Percentiles rank a stretch among this genome's conserved stretches.
phyloP scores from a whole-genome alignment of 805 yeast species.

The Cyberlindnera misumaiensis region DNA sequence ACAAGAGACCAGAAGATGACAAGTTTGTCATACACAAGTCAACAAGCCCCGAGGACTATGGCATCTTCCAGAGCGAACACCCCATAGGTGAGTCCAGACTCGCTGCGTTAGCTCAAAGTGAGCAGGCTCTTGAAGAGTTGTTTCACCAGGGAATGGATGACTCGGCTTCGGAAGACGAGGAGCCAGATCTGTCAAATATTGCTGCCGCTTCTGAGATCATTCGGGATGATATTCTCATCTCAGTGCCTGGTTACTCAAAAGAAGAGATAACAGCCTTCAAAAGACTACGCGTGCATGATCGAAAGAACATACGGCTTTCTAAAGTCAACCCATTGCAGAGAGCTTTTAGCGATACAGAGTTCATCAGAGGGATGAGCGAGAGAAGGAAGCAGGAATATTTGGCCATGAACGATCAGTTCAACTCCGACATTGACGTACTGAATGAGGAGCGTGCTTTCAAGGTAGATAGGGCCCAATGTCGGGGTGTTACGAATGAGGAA shows the following conservation, averaged over 20 bases:
- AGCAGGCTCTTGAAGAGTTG: constrained; percentile 20
- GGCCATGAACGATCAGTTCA: constrained; percentile 14
- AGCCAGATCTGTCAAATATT: constrained; percentile 19
- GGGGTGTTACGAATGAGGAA: background rate
- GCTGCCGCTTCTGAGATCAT: constrained; percentile 11
- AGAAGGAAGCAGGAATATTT: constrained; percentile 15
- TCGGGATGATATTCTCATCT: constrained; percentile 21
- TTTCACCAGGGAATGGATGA: constrained; percentile 19
- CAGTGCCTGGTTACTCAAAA: constrained; percentile 22
- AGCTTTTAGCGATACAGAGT: constrained; percentile 13
- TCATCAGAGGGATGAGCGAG: constrained; percentile 11
- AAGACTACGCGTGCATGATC: constrained; percentile 16
- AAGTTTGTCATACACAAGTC: constrained; percentile 23
- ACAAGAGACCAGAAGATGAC: constrained; percentile 9
- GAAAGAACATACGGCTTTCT: constrained; percentile 20
- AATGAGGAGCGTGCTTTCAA: constrained; percentile 3
- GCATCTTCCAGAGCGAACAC: constrained; percentile 17
- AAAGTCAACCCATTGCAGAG: constrained; percentile 18
- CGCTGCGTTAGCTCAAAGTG: constrained; percentile 19
- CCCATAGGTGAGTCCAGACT: constrained; percentile 21
- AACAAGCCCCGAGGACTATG: constrained; percentile 20
- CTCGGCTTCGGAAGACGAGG: constrained; percentile 23
- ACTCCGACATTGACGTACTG: constrained; percentile 4
- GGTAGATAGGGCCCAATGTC: background rate
- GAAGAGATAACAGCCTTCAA: constrained; percentile 23